A percentile compares a stretch with the other conserved stretches of the same genome.
These are phyloP conservation scores for Viola odorata DNA, from an alignment of 345 rosid species.

Conservation along the genomic window DNA sequence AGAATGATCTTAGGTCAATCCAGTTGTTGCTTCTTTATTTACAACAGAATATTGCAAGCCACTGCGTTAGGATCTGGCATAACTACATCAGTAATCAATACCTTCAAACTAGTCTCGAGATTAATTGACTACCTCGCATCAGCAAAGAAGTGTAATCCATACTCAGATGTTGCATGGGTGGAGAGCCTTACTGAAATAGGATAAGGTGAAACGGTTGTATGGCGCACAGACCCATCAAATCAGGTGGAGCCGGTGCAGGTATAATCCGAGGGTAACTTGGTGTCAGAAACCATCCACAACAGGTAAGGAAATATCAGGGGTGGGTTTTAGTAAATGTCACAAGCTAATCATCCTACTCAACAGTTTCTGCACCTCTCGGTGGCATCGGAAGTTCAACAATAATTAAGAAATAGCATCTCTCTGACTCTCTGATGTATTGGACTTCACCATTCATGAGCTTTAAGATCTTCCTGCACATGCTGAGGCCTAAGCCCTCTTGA, in stretches of 20 bases:
- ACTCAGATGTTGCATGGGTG: not conserved
- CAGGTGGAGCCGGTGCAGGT: conserved; percentile 8
- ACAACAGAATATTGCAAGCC: not conserved
- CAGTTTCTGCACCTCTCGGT: conserved; percentile 26
- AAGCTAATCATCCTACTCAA: conserved; percentile 20
- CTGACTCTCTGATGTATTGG: conserved; percentile 78
- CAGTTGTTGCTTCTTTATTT: not conserved
- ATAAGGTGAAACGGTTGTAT: not conserved
- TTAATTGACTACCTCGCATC: not conserved
- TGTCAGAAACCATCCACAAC: conserved; percentile 3
- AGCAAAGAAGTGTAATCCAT: not conserved
- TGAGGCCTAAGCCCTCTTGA: conserved; percentile 85
- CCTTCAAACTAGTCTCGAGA: not conserved
- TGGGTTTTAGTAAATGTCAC: conserved; percentile 1
- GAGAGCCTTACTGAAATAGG: no score
- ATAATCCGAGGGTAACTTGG: conserved; percentile 14
- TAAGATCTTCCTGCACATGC: conserved; percentile 85
- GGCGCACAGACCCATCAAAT: conserved; percentile 6
- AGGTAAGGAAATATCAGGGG: conserved; percentile 10
- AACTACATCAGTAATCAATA: not conserved
- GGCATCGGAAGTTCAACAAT: conserved; percentile 62
- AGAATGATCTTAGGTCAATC: conserved; percentile 7
- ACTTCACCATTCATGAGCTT: conserved; percentile 90
- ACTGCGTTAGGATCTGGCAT: not conserved
- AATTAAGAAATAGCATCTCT: conserved; percentile 68